A percentile compares a stretch with the other conserved stretches of the same genome.
These are phyloP conservation scores for Ceratocystis lukuohia DNA, from an alignment of 2,329 filamentous ascomycete genomes.

Conservation along the genomic window DNA sequence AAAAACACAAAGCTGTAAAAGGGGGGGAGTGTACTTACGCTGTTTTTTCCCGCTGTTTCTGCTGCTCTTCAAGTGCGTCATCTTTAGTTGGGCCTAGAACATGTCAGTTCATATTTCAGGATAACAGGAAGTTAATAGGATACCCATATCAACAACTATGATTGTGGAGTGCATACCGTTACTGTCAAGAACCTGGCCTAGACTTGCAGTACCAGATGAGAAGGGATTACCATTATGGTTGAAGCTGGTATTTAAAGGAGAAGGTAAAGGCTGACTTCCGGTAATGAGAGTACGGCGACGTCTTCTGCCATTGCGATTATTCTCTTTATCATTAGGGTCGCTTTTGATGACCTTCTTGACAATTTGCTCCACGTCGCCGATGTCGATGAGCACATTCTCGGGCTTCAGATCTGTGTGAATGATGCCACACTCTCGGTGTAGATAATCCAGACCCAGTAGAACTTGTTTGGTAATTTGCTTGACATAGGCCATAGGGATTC, in stretches of 20 bases:
- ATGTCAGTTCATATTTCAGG: too few relatives aligned
- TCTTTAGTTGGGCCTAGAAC: conserved; percentile 14
- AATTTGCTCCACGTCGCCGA: conserved; percentile 96
- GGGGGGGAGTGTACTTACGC: conserved; percentile 49
- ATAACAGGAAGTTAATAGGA: too few relatives aligned
- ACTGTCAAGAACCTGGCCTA: conserved; percentile 68
- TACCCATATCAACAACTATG: neutral
- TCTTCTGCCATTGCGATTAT: conserved; percentile 80
- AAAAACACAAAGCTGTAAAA: conserved; percentile 5
- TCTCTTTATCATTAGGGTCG: conserved; percentile 61
- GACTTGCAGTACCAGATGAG: conserved; percentile 38
- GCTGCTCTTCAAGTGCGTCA: conserved; percentile 45
- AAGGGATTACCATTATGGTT: conserved; percentile 39
- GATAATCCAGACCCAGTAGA: conserved; percentile 83
- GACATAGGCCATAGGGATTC: conserved; percentile 89
- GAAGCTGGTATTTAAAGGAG: conserved; percentile 85
- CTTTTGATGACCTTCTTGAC: conserved; percentile 91
- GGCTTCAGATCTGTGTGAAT: conserved; percentile 97
- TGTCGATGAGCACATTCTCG: conserved; percentile 96
- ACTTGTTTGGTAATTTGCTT: conserved; percentile 99
- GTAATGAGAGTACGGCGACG: conserved; percentile 89
- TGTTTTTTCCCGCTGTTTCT: conserved; percentile 82
- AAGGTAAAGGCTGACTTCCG: conserved; percentile 88
- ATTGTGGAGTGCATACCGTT: conserved; percentile 7
- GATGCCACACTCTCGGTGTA: conserved; percentile 95